These are phyloP conservation scores for Rhynchosporium secalis DNA, from an alignment of 2,329 filamentous ascomycete genomes.

Conservation along the genomic window DNA sequence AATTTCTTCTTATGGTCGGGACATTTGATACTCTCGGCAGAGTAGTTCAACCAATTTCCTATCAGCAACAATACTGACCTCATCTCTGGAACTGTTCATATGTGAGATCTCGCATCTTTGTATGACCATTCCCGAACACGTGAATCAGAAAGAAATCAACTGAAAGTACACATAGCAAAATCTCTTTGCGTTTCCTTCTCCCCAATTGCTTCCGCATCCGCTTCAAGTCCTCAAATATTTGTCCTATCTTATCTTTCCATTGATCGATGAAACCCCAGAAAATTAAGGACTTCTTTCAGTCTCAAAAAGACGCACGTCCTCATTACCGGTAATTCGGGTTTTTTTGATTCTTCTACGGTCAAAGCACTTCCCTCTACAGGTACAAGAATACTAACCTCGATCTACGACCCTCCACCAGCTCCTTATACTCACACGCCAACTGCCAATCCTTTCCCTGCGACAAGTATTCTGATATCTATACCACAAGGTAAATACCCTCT, in stretches of 20 bases:
- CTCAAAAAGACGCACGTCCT: slow-evolving; percentile 30
- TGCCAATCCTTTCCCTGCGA: slow-evolving; percentile 42
- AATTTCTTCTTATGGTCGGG: too few relatives aligned
- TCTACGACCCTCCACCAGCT: slow-evolving; percentile 13
- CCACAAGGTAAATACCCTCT: slow-evolving; percentile 34
- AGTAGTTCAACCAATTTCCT: too few relatives aligned
- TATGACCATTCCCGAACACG: too few relatives aligned
- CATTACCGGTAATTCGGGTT: slow-evolving; percentile 33
- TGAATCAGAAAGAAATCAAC: too few relatives aligned
- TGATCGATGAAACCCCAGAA: background rate
- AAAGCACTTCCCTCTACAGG: slow-evolving; percentile 43
- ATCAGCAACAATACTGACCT: too few relatives aligned
- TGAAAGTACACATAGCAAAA: too few relatives aligned
- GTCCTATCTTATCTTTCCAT: background rate
- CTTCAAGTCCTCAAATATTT: background rate
- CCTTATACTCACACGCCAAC: slow-evolving; percentile 17
- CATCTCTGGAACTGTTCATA: too few relatives aligned
- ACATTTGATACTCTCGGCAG: too few relatives aligned
- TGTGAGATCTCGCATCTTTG: too few relatives aligned
- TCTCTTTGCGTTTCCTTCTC: too few relatives aligned
- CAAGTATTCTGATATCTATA: slow-evolving; percentile 39
- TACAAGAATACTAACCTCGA: slow-evolving; percentile 42
- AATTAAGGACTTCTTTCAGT: slow-evolving; percentile 29
- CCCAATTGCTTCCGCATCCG: too few relatives aligned
- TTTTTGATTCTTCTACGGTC: slow-evolving; percentile 30